phyloP scores from a whole-genome alignment of 129 eudicot genomes.

The Artemisia annua region DNA sequence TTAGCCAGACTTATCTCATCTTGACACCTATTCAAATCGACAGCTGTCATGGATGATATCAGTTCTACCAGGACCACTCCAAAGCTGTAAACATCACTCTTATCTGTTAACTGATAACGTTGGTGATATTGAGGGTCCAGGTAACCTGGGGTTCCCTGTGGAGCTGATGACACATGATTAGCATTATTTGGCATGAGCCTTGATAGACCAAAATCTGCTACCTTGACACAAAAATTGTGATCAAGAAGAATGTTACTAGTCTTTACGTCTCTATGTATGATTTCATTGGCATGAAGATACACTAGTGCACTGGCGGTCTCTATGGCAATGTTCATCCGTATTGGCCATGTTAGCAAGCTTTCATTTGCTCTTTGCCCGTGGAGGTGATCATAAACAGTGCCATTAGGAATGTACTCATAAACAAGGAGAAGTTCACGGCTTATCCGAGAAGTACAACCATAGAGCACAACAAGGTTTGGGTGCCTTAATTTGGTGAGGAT shows the following conservation, averaged over 20 bases:
- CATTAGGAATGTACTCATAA: conserved; percentile 55
- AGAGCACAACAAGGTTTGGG: conserved; percentile 63
- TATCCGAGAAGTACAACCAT: conserved; percentile 65
- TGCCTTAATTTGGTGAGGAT: conserved; percentile 61
- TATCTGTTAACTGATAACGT: conserved; percentile 73
- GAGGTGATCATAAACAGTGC: conserved; percentile 69
- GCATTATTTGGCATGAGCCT: conserved; percentile 58
- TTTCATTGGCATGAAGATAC: conserved; percentile 75
- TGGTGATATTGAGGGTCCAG: conserved; percentile 82
- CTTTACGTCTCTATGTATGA: conserved; percentile 57
- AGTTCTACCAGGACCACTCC: conserved; percentile 90
- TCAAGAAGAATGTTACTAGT: conserved; percentile 54
- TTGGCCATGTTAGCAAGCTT: conserved; percentile 53
- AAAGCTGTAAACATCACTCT: conserved; percentile 91
- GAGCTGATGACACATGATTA: conserved; percentile 81
- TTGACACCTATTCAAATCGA: conserved; percentile 60
- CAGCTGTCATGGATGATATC: conserved; percentile 82
- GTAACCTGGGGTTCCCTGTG: conserved; percentile 95
- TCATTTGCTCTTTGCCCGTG: conserved; percentile 53
- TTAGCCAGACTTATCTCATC: conserved; percentile 79
- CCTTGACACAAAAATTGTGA: conserved; percentile 43
- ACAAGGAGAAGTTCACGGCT: conserved; percentile 65
- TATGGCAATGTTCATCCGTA: conserved; percentile 68
- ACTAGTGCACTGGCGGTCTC: conserved; percentile 79
- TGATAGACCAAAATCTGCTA: conserved; percentile 62